These are phyloP conservation scores for Aegilops sharonensis DNA, from an alignment of 176 grass and related monocot species.

Conservation along the genomic window DNA sequence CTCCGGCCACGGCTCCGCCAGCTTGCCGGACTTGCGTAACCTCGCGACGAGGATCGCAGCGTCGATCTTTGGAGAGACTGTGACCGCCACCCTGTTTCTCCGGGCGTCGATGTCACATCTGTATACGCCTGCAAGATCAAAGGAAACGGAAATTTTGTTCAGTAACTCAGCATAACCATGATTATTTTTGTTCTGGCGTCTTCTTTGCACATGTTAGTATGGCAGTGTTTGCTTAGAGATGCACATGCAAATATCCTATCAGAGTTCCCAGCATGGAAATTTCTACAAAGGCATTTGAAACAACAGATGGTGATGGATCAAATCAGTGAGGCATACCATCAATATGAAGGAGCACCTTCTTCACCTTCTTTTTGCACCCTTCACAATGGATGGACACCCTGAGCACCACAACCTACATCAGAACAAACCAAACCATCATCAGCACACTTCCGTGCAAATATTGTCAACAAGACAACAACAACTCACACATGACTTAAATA, in stretches of 20 bases:
- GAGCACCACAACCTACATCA: slow-evolving; percentile 48
- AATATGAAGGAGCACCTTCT: slow-evolving; percentile 45
- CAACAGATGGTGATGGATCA: background rate
- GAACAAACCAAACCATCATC: background rate
- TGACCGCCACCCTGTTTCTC: slow-evolving; percentile 60
- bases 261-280: background rate
- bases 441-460: background rate
- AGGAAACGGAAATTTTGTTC: background rate
- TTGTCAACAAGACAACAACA: background rate
- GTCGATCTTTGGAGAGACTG: slow-evolving; percentile 30
- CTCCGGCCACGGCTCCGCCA: slow-evolving; percentile 50
- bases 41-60: slow-evolving; percentile 44
- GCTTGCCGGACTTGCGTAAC: slow-evolving; percentile 61
- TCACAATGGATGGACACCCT: slow-evolving; percentile 66
- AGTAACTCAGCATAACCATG: background rate
- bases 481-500: background rate
- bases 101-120: slow-evolving; percentile 50
- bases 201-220: background rate
- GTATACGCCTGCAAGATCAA: slow-evolving; percentile 45
- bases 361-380: slow-evolving; percentile 80
- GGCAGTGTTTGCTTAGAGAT: background rate
- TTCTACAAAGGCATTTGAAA: background rate
- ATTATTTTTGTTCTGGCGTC: background rate
- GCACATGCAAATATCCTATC: background rate
- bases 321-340: slow-evolving; percentile 14